Base-by-base conservation (phyloP, 2,329 filamentous ascomycete species). In the Xylariaceae sp. region DNA sequence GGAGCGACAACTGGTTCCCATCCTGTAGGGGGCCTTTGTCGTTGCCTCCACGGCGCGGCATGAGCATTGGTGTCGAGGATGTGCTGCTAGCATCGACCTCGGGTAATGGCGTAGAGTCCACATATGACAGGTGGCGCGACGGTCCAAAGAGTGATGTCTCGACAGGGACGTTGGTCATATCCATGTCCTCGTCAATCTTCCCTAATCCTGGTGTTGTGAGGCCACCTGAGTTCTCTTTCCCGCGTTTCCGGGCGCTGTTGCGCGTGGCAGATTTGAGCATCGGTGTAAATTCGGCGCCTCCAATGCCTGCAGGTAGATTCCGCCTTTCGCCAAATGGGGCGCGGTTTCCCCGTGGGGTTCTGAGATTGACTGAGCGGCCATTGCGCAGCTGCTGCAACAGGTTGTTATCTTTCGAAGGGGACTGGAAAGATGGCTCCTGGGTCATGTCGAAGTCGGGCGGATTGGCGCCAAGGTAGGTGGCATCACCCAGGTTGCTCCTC, bases 231-330 rank as follows among this genome's bases (percentile, higher is more conserved):
- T 85, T 88, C 74, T 82, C 84, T 73, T 82, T 88, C 72, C 82
- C 84, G n/a, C 72, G 76, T 72, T 76, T 83, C 74, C 79, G 87
- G 77, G 78, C 89, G 82, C 78, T 91, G 78, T 80, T 92, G 80
- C 77, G 81, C 71, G 83, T 88, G n/a, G 82, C 86, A 23, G 78
- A 91, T 74, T 96, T 96, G 72, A 99, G 84, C 66, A 99, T 78
- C 0, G 95, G 94, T 0, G 94, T 99, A 73, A 99, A 99, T 70
- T 99, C 95, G 67, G 86, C 87, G 56, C 83, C 84, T 50, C 80
- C 83, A 48, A 87, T 76, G 64, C 82, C 82, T 44, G 80, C 78
- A 18, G 87, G 88, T 18, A 91, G 79, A 68, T 91, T 94, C 68
- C 84, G 84, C 66, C 86, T 82, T 73, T 89, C 85, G 62, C 83